Base-by-base conservation (phyloP, 2,329 filamentous ascomycete species). In the Stagonosporopsis vannaccii region DNA sequence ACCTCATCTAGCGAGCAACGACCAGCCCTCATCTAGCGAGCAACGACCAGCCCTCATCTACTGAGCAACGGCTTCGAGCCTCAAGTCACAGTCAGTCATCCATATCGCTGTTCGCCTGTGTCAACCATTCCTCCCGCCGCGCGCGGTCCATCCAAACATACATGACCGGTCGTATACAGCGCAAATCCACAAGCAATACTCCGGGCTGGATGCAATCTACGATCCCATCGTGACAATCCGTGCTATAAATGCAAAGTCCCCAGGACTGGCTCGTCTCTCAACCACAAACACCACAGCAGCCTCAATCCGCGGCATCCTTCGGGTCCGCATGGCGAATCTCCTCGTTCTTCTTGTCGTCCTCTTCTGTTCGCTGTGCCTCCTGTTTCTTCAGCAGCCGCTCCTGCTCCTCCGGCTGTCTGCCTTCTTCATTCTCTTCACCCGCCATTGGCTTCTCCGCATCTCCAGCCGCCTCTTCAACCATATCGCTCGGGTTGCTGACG, bases 321-420 rank as follows among this genome's bases (percentile, higher is more conserved):
- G 52, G 52, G 39, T 56, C 53, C 12, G 30, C 47, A 39, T 47
- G 36, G 1, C 53, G 17, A 4, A 56, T 30, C 37, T 52, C 51
- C 15, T 58, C 52, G 17, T 50, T 51, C 20, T 47, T 40, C 37
- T 61, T 40, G 20, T 66, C 55, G 41, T 61, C 58, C 9, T 63
- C 62, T 15, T 50, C 46, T 12, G 59, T 62, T 8, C 63, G 42
- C 20, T 52, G 62, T 36, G 62, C 58, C 4, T 54, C 52, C 39
- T 69, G 67, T 7, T 51, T 48, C 6, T 63, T 56, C 28, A 69
- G 35, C 20, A 70, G 56, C 5, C 66, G 56, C 30, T 57, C 48
- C 25, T 72, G 70, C 50, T 73, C 68, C 2, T 67, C 62, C 0
- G 63, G 56, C 37, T 64, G 60, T 12, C 58, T 47, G 2, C 61